Conservation (phyloP, 768 basidiomycete species). For the Clitopilus hobsonii region DNA sequence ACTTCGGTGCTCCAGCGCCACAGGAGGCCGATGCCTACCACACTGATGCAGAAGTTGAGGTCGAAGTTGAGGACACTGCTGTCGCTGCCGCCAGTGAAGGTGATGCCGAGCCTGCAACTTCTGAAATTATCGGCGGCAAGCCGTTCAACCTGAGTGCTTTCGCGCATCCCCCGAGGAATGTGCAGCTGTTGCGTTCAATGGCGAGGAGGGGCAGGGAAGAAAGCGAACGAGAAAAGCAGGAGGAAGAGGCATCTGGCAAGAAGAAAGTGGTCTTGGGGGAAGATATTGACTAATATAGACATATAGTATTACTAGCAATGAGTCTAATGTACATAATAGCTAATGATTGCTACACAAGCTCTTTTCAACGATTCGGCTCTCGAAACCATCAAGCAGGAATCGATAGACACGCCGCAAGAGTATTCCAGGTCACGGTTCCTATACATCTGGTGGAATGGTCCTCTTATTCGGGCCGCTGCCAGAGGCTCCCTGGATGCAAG, state of each 20-base stretch:
- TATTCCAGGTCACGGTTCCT: too few relatives aligned
- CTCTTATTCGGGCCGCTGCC: too few relatives aligned
- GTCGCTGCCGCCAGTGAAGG: neutral
- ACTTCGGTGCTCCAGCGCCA: conserved; percentile 32
- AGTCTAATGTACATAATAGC: neutral
- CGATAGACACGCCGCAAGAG: too few relatives aligned
- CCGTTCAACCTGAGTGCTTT: neutral
- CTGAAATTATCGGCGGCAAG: too few relatives aligned
- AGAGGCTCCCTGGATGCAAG: too few relatives aligned
- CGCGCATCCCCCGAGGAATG: neutral
- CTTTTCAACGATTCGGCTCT: neutral
- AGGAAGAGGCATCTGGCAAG: neutral
- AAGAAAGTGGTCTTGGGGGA: neutral
- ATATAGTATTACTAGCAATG: neutral
- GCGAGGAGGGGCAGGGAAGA: conserved; percentile 1
- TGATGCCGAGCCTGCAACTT: too few relatives aligned
- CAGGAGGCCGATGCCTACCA: conserved; percentile 2
- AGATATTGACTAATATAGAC: neutral
- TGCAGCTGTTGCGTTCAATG: neutral
- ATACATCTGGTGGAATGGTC: too few relatives aligned
- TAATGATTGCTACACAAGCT: neutral
- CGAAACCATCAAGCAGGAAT: too few relatives aligned
- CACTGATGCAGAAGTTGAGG: neutral
- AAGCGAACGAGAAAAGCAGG: neutral
- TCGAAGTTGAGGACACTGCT: neutral